Conservation (phyloP, 192 early-diverging fungal species). For the Haplosporangium gracile region DNA sequence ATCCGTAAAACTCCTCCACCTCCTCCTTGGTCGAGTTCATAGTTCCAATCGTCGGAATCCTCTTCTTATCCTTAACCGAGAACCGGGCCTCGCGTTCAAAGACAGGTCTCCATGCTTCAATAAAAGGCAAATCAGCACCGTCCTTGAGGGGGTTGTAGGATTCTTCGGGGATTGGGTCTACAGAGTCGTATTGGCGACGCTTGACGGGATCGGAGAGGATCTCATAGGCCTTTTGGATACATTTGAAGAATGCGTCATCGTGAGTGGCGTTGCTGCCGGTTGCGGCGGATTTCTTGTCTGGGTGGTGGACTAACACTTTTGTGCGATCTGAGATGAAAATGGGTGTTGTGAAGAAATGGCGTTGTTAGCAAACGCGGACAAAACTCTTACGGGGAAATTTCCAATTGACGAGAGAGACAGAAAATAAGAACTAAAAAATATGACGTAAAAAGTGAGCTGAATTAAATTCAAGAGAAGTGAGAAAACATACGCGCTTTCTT, state of each 20-base stretch:
- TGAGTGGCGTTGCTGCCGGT: conserved; percentile 45
- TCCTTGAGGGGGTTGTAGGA: conserved; percentile 59
- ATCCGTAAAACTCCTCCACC: conserved; percentile 81
- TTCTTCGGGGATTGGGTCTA: conserved; percentile 81
- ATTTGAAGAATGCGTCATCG: conserved; percentile 88
- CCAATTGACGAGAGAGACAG: background rate
- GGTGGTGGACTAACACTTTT: conserved; percentile 75
- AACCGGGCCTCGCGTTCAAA: conserved; percentile 77
- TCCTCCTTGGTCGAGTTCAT: conserved; percentile 71
- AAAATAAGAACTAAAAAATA: background rate
- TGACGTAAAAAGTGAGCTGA: background rate
- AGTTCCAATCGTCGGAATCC: conserved; percentile 70
- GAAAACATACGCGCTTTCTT: conserved; percentile 71
- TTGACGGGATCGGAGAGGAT: conserved; percentile 75
- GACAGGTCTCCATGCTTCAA: conserved; percentile 61
- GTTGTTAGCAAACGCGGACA: background rate
- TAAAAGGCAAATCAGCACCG: conserved; percentile 54
- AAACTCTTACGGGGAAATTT: background rate
- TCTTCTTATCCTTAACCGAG: conserved; percentile 53
- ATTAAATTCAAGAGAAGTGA: background rate
- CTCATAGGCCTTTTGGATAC: conserved; percentile 82
- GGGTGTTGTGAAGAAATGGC: background rate
- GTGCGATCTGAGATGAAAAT: conserved; percentile 26
- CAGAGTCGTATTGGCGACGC: conserved; percentile 84
- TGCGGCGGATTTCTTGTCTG: conserved; percentile 78